A percentile compares a stretch with the other conserved stretches of the same genome.
These are phyloP conservation scores for Pythium volutum DNA, from an alignment of 352 stramenopile species.

Conservation along the genomic window DNA sequence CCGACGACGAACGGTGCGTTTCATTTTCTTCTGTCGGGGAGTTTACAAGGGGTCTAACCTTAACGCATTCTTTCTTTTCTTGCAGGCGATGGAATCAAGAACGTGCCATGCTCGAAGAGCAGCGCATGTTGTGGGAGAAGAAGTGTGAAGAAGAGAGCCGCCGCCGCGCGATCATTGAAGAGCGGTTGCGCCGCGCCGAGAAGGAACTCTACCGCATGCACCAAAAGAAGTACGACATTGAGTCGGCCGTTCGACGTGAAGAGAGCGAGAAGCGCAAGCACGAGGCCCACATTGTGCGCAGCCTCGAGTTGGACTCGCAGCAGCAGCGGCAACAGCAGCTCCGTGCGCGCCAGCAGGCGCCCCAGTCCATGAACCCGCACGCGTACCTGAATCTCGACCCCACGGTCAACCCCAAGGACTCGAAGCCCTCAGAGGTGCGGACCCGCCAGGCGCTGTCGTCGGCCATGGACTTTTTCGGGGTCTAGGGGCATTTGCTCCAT, in stretches of 20 bases:
- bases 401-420: slow-evolving; percentile 79
- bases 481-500: slow-evolving; percentile 30
- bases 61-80: slow-evolving; percentile 3
- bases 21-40: slow-evolving; percentile 2
- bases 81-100: slow-evolving; percentile 67
- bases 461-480: slow-evolving; percentile 85
- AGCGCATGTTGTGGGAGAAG: slow-evolving; percentile 66
- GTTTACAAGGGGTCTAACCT: not conserved
- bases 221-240: slow-evolving; percentile 90
- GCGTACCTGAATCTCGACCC: slow-evolving; percentile 50
- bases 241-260: slow-evolving; percentile 75
- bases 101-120: slow-evolving; percentile 51
- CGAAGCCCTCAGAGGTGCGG: slow-evolving; percentile 69
- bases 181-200: slow-evolving; percentile 75
- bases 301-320: slow-evolving; percentile 72
- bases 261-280: slow-evolving; percentile 87
- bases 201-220: slow-evolving; percentile 90
- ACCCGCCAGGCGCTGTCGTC: slow-evolving; percentile 75
- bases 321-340: slow-evolving; percentile 21
- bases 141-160: slow-evolving; percentile 75
- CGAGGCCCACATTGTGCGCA: slow-evolving; percentile 79
- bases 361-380: slow-evolving; percentile 14
- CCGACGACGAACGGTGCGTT: slow-evolving; percentile 75
- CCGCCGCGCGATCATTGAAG: slow-evolving; percentile 66
- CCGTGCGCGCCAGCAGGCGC: slow-evolving; percentile 22